phyloP scores from a whole-genome alignment of 2,329 filamentous ascomycete species.

The Trichoderma aggressivum region DNA sequence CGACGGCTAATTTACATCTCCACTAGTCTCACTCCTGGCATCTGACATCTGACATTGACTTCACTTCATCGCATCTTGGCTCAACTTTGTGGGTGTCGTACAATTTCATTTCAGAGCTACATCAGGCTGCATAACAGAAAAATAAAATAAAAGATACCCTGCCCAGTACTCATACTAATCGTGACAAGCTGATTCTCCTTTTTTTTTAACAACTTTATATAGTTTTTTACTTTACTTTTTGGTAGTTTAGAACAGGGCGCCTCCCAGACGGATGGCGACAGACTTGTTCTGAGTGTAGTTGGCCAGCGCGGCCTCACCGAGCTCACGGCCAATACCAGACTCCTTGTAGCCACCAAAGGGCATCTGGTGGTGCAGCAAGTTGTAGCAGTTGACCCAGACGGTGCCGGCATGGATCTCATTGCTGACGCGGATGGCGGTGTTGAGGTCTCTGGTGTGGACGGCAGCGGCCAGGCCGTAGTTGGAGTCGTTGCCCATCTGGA shows the following conservation, averaged over 20 bases:
- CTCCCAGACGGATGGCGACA: slow-evolving; percentile 48
- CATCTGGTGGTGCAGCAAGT: slow-evolving; percentile 65
- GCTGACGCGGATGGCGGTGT: slow-evolving; percentile 75
- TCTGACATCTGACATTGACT: background rate
- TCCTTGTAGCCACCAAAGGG: slow-evolving; percentile 76
- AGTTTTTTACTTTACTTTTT: background rate
- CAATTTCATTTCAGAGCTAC: slow-evolving; percentile 14
- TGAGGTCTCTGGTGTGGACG: slow-evolving; percentile 77
- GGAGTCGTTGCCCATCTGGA: slow-evolving; percentile 70
- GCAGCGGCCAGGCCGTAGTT: slow-evolving; percentile 80
- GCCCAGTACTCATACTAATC: slow-evolving; percentile 7
- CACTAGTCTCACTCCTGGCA: background rate
- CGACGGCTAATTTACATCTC: slow-evolving; percentile 1
- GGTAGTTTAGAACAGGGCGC: slow-evolving; percentile 21
- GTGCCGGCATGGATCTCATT: slow-evolving; percentile 71
- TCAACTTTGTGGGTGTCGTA: background rate
- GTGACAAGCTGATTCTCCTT: slow-evolving; percentile 13
- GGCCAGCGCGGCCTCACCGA: slow-evolving; percentile 63
- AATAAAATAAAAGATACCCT: background rate
- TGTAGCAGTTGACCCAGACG: slow-evolving; percentile 62
- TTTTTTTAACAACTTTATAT: background rate
- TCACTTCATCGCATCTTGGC: background rate
- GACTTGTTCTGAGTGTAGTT: slow-evolving; percentile 70
- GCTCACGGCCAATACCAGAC: slow-evolving; percentile 72
- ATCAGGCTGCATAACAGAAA: slow-evolving; percentile 7